Conservation (phyloP, 2,329 filamentous ascomycete genomes). For the Tolypocladium inflatum region DNA sequence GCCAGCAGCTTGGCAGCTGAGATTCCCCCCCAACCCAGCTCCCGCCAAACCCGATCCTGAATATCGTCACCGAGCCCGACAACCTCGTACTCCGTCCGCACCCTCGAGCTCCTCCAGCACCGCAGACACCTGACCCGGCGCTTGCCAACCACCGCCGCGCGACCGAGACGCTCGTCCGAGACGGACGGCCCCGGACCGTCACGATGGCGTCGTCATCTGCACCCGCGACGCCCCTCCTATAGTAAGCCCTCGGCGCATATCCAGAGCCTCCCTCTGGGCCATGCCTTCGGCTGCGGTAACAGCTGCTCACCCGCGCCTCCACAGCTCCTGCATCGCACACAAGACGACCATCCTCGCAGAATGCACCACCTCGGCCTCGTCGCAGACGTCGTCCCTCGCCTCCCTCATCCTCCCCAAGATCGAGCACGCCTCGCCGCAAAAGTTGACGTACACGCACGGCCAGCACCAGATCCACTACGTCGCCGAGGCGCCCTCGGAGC, state of each 20-base stretch:
- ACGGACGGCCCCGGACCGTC: background rate
- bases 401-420: constrained; percentile 95
- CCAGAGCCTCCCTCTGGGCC: background rate
- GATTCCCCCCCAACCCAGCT: background rate
- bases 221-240: constrained; percentile 59
- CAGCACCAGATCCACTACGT: constrained; percentile 93
- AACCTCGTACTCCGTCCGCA: background rate
- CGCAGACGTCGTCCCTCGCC: constrained; percentile 76
- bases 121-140: background rate
- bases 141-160: background rate
- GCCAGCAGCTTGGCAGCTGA: background rate
- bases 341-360: constrained; percentile 88
- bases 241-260: constrained; percentile 40
- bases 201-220: constrained; percentile 64
- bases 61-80: background rate
- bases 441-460: constrained; percentile 91
- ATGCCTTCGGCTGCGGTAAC: background rate
- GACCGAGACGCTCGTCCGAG: background rate
- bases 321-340: constrained; percentile 86
- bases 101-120: background rate
- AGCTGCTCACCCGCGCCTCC: background rate
- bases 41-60: background rate
- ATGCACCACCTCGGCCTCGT: constrained; percentile 78
- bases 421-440: constrained; percentile 67
- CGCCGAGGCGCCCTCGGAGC: constrained; percentile 66